Conservation (phyloP, 2,329 filamentous ascomycete species). For the Keithomyces neogunnii region DNA sequence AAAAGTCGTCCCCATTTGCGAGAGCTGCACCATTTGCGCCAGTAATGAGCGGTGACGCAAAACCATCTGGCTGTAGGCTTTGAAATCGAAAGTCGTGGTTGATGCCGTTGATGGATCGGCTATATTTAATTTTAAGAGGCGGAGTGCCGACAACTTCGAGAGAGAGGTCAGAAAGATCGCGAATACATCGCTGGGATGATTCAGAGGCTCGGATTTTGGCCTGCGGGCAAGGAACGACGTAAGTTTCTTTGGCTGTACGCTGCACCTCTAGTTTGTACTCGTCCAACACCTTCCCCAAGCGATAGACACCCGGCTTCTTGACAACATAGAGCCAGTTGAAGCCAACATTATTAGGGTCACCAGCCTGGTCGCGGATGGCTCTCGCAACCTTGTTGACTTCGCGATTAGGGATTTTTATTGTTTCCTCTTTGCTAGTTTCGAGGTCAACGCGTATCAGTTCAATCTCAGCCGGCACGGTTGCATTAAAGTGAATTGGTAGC, state of each 20-base stretch:
- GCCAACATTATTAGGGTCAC: constrained; percentile 51
- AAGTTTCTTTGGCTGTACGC: constrained; percentile 63
- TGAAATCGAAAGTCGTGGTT: constrained; percentile 84
- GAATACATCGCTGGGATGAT: constrained; percentile 64
- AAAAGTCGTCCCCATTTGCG: constrained; percentile 56
- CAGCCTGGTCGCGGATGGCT: constrained; percentile 55
- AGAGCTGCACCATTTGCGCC: constrained; percentile 52
- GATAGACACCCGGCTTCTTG: constrained; percentile 83
- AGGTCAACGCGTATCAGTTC: constrained; percentile 84
- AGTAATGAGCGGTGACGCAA: constrained; percentile 66
- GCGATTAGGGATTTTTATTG: constrained; percentile 62
- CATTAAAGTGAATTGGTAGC: constrained; percentile 86
- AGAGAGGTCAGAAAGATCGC: constrained; percentile 77
- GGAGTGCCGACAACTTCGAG: constrained; percentile 83
- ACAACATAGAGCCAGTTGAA: constrained; percentile 65
- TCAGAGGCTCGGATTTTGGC: constrained; percentile 61
- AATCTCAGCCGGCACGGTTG: constrained; percentile 80
- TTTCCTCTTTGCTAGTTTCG: constrained; percentile 71
- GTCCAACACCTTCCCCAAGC: constrained; percentile 77
- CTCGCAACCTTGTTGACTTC: constrained; percentile 70
- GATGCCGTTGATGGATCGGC: constrained; percentile 74
- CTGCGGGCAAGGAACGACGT: constrained; percentile 78
- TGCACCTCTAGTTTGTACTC: constrained; percentile 92
- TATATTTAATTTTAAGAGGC: constrained; percentile 88
- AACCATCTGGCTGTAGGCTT: constrained; percentile 83